These are phyloP conservation scores for Salicornia ramosissima DNA, from an alignment of 148 eudicot genomes.

Conservation along the genomic window DNA sequence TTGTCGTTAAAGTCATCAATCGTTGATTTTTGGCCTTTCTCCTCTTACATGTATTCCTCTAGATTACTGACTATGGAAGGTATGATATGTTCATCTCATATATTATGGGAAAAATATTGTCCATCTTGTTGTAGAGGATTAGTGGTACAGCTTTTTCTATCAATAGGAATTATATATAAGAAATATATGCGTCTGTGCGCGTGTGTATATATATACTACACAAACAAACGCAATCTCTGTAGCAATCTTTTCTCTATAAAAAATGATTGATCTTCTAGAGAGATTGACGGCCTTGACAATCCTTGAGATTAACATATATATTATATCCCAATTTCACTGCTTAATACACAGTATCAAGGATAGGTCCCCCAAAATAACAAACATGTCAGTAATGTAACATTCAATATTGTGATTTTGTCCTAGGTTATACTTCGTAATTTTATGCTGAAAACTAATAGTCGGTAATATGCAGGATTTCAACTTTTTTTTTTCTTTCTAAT, in stretches of 20 bases:
- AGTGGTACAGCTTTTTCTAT: background rate
- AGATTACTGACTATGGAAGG: background rate
- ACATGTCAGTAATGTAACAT: background rate
- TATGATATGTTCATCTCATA: background rate
- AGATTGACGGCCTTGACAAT: background rate
- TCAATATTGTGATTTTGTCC: conserved; percentile 2
- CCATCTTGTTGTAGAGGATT: background rate
- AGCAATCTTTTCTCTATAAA: background rate
- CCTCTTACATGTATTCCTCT: background rate
- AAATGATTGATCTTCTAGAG: background rate
- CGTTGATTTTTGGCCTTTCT: background rate
- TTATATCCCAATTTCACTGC: conserved; percentile 1
- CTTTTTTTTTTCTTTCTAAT: background rate
- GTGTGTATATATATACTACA: too few species aligned
- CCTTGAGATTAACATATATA: background rate
- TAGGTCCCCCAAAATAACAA: background rate
- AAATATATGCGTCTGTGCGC: too few species aligned
- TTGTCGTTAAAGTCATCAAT: background rate
- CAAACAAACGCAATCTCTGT: too few species aligned
- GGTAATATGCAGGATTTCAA: background rate
- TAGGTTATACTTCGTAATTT: conserved; percentile 3
- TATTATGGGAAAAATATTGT: background rate
- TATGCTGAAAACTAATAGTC: background rate
- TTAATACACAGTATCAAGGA: background rate
- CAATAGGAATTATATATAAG: too few species aligned